Evolutionary conservation across 805 yeast genomes (phyloP), one percentile per base, ranked within the genome.

Genomic region (Kurtzmaniella fragi): DNA sequence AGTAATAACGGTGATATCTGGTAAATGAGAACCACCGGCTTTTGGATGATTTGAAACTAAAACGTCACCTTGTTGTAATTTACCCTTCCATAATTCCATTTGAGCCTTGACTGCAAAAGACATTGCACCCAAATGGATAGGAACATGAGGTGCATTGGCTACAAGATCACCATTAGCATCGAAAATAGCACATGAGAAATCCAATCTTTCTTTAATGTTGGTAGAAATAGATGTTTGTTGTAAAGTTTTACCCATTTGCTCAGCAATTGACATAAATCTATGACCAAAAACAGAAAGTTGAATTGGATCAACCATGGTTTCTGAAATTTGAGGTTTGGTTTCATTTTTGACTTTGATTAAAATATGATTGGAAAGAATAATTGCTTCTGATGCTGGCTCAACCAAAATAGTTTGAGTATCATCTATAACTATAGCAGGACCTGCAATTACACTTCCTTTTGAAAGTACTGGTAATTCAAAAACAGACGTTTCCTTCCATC

Each of bases 1-100:
- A 0, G 96, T 85, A 33, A 91, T 81, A 10, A 90, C 95, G 0
- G 97, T 90, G 46, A 90, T 88, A 62, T 66, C 67, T 5, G 72
- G 63, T 48, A 70, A 53, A 57, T 70, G 67, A 30, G 70, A 50
- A 16, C 75, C 70, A 32, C 74, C 67, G 6, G 73, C 71, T 38
- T 41, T 49, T 2, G 73, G 73, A 45, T 67, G 72, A 44, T 69
- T 69, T 6, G 69, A 52, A 5, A 68, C 71, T 16, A 69, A 45
- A 5, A 69, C 74, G 49, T 69, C 74, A 5, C 73, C 73, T 10
- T 60, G 59, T 41, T 56, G 43, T 40, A 62, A 51, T 39, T 64
- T 64, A 5, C 70, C 72, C 16, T 59, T 52, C 69, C 73, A 69
- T 26, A 54, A 42, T 12, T 64, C 56, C 36, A 54, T 57, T 45